These are phyloP conservation scores for Mycena galopus DNA, from an alignment of 768 basidiomycete species.

Conservation along the genomic window DNA sequence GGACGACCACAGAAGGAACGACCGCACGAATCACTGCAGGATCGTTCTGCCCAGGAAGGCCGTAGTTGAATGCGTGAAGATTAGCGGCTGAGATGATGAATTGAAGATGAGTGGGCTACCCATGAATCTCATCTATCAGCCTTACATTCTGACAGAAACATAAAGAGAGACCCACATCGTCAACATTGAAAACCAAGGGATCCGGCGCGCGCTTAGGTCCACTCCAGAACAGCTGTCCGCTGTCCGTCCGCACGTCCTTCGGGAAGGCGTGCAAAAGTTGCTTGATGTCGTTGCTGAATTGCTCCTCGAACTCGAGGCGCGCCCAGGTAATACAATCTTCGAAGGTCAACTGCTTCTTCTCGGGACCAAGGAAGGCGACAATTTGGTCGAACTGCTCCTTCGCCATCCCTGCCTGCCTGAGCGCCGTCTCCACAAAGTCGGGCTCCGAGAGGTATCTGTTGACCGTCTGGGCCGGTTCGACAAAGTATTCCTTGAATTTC, in stretches of 20 bases:
- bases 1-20: constrained; percentile 85
- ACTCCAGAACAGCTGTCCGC: constrained; percentile 98
- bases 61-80: constrained; percentile 98
- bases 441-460: constrained; percentile 98
- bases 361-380: constrained; percentile 87
- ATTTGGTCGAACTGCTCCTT: constrained; percentile 92
- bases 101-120: constrained; percentile 84
- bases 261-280: constrained; percentile 95
- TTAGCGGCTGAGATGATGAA: constrained; percentile 96
- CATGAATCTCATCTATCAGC: no score
- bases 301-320: constrained; percentile 92
- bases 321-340: constrained; percentile 99
- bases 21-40: constrained; percentile 84
- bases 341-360: constrained; percentile 94
- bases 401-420: constrained; percentile 93
- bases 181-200: constrained; percentile 86
- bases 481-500: constrained; percentile 93
- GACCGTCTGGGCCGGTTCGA: constrained; percentile 93
- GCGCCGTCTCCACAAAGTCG: constrained; percentile 90
- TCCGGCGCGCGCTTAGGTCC: constrained; percentile 98
- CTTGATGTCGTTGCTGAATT: constrained; percentile 92
- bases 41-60: constrained; percentile 91
- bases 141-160: constrained; percentile 66
- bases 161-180: constrained; percentile 71
- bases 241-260: constrained; percentile 91